These are phyloP conservation scores for Prorocentrum cordatum DNA, from an alignment of 169 alveolate genomes.

Conservation along the genomic window DNA sequence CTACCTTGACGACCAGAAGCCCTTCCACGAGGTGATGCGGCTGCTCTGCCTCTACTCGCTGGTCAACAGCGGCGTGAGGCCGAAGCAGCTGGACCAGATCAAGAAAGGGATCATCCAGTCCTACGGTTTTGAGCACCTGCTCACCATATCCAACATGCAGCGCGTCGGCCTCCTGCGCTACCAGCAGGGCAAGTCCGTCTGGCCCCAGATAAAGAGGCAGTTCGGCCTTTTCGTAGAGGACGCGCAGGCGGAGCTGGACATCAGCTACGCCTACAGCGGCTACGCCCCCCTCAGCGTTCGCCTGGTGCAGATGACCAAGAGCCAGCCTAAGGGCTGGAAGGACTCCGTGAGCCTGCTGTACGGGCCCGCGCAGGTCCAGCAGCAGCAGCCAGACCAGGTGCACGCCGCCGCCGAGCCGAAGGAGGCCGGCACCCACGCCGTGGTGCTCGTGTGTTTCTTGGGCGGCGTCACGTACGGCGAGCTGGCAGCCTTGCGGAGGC, in stretches of 20 bases:
- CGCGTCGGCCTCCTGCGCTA: background rate
- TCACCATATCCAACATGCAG: slow-evolving; percentile 34
- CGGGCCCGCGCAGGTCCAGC: slow-evolving; percentile 32
- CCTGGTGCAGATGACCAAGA: slow-evolving; percentile 65
- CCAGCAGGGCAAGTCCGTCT: slow-evolving; percentile 40
- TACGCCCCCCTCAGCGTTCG: slow-evolving; percentile 50
- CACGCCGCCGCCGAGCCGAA: too few relatives aligned
- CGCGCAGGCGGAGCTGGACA: slow-evolving; percentile 6
- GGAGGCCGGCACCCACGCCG: background rate
- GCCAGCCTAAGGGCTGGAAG: background rate
- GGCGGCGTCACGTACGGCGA: slow-evolving; percentile 62
- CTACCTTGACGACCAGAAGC: slow-evolving; percentile 44
- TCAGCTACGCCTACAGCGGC: slow-evolving; percentile 67
- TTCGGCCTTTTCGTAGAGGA: slow-evolving; percentile 61
- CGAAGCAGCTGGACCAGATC: slow-evolving; percentile 2
- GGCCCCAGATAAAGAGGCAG: slow-evolving; percentile 48
- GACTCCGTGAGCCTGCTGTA: slow-evolving; percentile 39
- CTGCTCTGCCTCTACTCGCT: slow-evolving; percentile 33
- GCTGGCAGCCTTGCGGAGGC: slow-evolving; percentile 46
- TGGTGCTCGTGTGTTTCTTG: slow-evolving; percentile 44
- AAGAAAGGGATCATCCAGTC: slow-evolving; percentile 8
- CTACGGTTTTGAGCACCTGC: slow-evolving; percentile 29
- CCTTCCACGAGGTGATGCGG: slow-evolving; percentile 62
- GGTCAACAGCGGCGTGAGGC: slow-evolving; percentile 60
- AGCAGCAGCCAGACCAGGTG: too few relatives aligned